phyloP scores from a whole-genome alignment of 768 basidiomycete species.

The Podaxis carcinomalis region DNA sequence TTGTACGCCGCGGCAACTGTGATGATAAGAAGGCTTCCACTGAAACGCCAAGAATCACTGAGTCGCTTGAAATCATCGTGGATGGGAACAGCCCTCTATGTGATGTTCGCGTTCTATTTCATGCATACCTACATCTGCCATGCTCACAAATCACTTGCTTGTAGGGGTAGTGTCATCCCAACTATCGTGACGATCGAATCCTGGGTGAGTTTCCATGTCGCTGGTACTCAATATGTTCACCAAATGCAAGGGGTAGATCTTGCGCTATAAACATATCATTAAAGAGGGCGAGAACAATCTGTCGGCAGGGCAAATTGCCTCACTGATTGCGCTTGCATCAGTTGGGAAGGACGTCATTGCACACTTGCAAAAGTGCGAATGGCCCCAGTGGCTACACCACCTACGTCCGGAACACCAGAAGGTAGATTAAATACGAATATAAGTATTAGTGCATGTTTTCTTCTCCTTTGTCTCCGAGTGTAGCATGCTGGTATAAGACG shows the following conservation, averaged over 20 bases:
- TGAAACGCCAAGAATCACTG: background rate
- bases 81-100: background rate
- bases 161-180: background rate
- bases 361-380: background rate
- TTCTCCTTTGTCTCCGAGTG: background rate
- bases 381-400: background rate
- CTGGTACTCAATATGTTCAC: background rate
- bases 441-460: background rate
- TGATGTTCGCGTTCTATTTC: background rate
- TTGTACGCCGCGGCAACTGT: background rate
- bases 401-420: background rate
- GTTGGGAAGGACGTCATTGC: background rate
- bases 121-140: background rate
- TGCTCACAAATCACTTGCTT: background rate
- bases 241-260: background rate
- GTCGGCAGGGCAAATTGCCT: background rate
- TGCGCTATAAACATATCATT: background rate
- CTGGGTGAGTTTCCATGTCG: background rate
- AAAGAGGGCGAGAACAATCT: background rate
- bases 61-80: background rate
- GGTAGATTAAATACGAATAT: background rate
- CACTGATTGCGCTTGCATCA: background rate
- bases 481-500: no score
- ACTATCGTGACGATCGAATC: background rate
- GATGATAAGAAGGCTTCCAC: background rate